Evolutionary conservation across 257 asterid species (phyloP).

Genomic region (Ehretia macrophylla): DNA sequence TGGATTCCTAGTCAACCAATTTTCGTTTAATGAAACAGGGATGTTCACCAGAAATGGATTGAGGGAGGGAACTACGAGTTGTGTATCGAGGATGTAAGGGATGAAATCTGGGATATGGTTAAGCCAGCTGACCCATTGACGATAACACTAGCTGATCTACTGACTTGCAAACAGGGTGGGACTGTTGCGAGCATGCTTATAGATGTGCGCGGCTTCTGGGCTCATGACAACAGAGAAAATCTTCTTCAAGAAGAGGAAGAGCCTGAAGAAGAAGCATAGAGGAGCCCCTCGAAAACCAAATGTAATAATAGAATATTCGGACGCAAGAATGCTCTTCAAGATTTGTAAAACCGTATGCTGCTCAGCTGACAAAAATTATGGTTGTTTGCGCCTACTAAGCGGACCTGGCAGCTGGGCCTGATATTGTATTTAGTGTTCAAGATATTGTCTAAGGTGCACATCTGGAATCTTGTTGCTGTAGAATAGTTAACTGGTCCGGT

Average conservation of each 20-base stretch:
- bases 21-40: conserved; percentile 47
- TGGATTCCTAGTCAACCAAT: not conserved
- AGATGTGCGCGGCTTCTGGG: conserved; percentile 98
- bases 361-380: too few relatives aligned
- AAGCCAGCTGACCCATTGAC: conserved; percentile 77
- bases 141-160: conserved; percentile 71
- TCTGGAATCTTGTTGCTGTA: too few relatives aligned
- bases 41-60: conserved; percentile 97
- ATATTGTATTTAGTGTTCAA: too few relatives aligned
- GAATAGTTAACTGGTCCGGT: too few relatives aligned
- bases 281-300: too few relatives aligned
- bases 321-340: too few relatives aligned
- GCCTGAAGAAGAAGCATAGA: conserved; percentile 77
- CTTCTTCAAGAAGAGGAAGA: conserved; percentile 99
- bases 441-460: too few relatives aligned
- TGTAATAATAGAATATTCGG: too few relatives aligned
- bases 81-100: conserved; percentile 96
- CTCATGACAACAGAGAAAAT: conserved; percentile 95
- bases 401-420: too few relatives aligned
- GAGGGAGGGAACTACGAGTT: conserved; percentile 98
- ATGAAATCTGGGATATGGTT: conserved; percentile 99
- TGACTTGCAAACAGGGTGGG: conserved; percentile 90
- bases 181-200: conserved; percentile 98
- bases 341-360: too few relatives aligned
- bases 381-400: too few relatives aligned